Conservation (phyloP, 495 filamentous ascomycete species). For the Bacidia gigantensis region DNA sequence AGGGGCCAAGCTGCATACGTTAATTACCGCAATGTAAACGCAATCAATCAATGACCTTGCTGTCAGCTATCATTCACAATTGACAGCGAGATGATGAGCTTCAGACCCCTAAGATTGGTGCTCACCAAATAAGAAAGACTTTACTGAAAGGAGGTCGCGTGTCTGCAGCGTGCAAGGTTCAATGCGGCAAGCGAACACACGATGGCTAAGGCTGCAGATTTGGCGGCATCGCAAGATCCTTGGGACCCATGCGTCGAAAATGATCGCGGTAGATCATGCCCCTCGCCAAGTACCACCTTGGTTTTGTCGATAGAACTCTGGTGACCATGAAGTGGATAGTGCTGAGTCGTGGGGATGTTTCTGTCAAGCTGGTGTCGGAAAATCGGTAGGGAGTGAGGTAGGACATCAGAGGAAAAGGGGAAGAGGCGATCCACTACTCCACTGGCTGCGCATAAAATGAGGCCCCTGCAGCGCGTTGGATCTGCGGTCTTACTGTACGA, state of each 20-base stretch:
- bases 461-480: constrained; percentile 5
- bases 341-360: neutral
- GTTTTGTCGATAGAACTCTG: neutral
- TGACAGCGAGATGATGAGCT: constrained; percentile 1
- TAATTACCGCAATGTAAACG: neutral
- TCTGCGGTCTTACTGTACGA: constrained; percentile 6
- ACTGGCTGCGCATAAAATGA: constrained; percentile 7
- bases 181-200: constrained; percentile 3
- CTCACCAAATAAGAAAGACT: neutral
- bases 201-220: constrained; percentile 6
- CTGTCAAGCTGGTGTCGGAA: neutral
- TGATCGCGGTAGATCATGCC: neutral
- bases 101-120: neutral
- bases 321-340: neutral
- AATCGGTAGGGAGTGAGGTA: neutral
- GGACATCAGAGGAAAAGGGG: neutral
- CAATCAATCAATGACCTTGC: neutral
- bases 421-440: neutral
- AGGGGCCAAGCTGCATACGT: neutral
- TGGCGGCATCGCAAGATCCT: neutral
- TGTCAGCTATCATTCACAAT: neutral
- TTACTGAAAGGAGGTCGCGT: constrained; percentile 5
- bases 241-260: neutral
- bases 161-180: constrained; percentile 3
- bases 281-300: neutral